Percentiles rank a stretch among this genome's conserved stretches.
Evolutionary conservation across 371 early-diverging fungal species (phyloP).

Genomic region (Mucor mucedo): DNA sequence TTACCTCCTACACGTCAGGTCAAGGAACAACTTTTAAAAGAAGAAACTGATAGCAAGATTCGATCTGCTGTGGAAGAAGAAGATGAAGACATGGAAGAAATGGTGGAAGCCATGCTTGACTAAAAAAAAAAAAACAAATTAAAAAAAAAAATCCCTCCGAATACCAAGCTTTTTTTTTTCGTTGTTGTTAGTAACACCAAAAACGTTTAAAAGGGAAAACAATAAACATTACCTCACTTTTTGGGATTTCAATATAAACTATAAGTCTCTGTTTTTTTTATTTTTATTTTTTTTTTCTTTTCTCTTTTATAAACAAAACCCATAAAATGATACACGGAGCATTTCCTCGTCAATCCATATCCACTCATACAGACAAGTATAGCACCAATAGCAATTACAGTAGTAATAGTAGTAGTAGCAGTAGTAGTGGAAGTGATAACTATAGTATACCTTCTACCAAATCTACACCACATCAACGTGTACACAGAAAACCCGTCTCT

Average conservation of each 20-base stretch:
- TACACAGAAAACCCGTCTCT: conserved; percentile 29
- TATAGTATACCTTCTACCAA: background rate
- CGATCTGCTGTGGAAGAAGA: conserved; percentile 57
- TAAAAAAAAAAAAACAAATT: conserved; percentile 7
- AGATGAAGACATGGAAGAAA: conserved; percentile 47
- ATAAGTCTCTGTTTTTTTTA: background rate
- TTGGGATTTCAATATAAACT: conserved; percentile 7
- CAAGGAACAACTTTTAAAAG: conserved; percentile 51
- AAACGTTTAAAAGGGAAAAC: conserved; percentile 14
- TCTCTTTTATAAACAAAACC: background rate
- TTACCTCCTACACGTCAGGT: conserved; percentile 82
- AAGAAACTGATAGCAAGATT: conserved; percentile 54
- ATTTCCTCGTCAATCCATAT: conserved; percentile 18
- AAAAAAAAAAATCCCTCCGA: conserved; percentile 7
- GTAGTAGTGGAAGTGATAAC: background rate
- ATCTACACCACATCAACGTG: conserved; percentile 9
- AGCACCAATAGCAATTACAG: conserved; percentile 7
- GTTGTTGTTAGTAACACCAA: conserved; percentile 17
- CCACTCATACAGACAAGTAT: background rate
- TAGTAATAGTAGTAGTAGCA: background rate
- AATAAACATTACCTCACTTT: conserved; percentile 24
- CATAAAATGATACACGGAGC: conserved; percentile 10
- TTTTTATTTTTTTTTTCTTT: conserved; percentile 9
- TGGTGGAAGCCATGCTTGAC: conserved; percentile 51
- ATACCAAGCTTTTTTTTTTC: conserved; percentile 1